Percentiles rank a stretch among this genome's conserved stretches.
Conservation (phyloP, 495 filamentous ascomycete genomes). For the Evansstolkia leycettana region DNA sequence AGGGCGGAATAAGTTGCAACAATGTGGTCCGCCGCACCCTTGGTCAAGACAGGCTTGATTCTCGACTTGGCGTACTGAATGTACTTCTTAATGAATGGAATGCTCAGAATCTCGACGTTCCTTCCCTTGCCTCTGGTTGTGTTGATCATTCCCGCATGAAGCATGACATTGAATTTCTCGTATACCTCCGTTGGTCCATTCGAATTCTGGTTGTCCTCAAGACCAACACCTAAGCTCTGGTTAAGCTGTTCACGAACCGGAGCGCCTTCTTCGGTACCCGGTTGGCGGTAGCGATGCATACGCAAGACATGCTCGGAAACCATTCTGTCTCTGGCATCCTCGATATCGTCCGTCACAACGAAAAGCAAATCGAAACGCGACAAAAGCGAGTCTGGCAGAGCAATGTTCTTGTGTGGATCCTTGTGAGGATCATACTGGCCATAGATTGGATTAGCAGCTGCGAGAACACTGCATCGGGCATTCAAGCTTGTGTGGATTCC, state of each 20-base stretch:
- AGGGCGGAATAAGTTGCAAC: conserved; percentile 86
- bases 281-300: conserved; percentile 93
- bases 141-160: conserved; percentile 81
- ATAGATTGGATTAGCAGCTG: conserved; percentile 94
- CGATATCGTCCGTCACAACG: conserved; percentile 95
- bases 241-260: conserved; percentile 81
- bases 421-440: conserved; percentile 98
- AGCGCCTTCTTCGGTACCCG: conserved; percentile 88
- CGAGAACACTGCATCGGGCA: conserved; percentile 91
- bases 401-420: conserved; percentile 97
- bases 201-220: conserved; percentile 63
- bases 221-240: conserved; percentile 80
- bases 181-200: conserved; percentile 76
- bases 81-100: conserved; percentile 99
- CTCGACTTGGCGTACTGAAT: conserved; percentile 95
- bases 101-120: conserved; percentile 83
- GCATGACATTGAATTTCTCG: conserved; percentile 92
- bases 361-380: conserved; percentile 99
- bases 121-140: conserved; percentile 58
- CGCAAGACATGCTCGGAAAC: conserved; percentile 94
- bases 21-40: conserved; percentile 86
- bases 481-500: conserved; percentile 98
- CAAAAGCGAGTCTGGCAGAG: conserved; percentile 88
- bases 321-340: conserved; percentile 79
- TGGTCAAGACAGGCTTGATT: conserved; percentile 83